Evolutionary conservation across 2,329 filamentous ascomycete species (phyloP).

Genomic region (Xylariaceae sp.): DNA sequence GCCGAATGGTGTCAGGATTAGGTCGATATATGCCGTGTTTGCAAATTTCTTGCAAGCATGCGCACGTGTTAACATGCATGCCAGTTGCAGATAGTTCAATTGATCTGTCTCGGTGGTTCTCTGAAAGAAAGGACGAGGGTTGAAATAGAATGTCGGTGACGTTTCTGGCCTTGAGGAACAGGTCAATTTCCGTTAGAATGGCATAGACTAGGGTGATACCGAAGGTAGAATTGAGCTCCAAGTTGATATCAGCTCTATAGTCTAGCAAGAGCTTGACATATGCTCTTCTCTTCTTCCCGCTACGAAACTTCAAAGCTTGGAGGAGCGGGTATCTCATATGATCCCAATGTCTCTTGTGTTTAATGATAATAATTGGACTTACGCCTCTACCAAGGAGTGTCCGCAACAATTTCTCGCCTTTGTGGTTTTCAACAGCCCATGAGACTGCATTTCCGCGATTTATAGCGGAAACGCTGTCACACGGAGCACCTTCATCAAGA

Average conservation of each 20-base stretch:
- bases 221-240: not conserved
- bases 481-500: constrained; percentile 1
- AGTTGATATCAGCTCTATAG: constrained; percentile 6
- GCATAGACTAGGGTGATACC: not conserved
- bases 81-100: not conserved
- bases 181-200: not conserved
- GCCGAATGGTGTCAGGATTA: not conserved
- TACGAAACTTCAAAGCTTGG: constrained; percentile 1
- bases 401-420: not conserved
- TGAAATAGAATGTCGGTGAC: constrained; percentile 2
- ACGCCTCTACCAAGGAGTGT: not conserved
- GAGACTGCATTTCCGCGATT: constrained; percentile 7
- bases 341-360: not conserved
- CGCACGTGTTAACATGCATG: constrained; percentile 1
- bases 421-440: constrained; percentile 7
- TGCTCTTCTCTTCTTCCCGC: not conserved
- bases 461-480: not conserved
- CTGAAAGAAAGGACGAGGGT: not conserved
- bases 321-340: not conserved
- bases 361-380: constrained; percentile 3
- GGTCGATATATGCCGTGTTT: not conserved
- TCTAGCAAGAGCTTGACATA: constrained; percentile 7
- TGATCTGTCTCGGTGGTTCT: not conserved
- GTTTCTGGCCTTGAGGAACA: not conserved
- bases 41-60: not conserved